A percentile compares a stretch with the other conserved stretches of the same genome.
phyloP scores from a whole-genome alignment of 257 asterid species.

The Penstemon eatonii region DNA sequence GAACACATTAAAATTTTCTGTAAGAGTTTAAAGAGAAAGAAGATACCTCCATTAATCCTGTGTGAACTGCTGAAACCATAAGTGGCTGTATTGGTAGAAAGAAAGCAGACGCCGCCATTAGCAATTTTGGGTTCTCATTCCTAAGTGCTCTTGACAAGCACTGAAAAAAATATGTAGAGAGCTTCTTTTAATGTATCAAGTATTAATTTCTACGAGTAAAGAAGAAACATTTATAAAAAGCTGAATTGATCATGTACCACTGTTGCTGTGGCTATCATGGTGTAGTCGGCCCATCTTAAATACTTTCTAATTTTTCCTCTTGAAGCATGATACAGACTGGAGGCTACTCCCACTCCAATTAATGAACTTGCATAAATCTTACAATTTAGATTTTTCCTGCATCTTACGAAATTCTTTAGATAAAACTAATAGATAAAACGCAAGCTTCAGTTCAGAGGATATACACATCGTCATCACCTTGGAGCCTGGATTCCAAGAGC shows the following conservation, averaged over 20 bases:
- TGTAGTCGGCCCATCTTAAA: constrained; percentile 97
- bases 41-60: constrained; percentile 94
- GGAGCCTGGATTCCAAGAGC: constrained; percentile 82
- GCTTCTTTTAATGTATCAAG: neutral
- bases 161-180: constrained; percentile 37
- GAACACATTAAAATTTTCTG: neutral
- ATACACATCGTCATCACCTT: constrained; percentile 42
- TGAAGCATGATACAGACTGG: constrained; percentile 77
- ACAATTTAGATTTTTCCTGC: constrained; percentile 78
- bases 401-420: constrained; percentile 23
- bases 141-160: constrained; percentile 87
- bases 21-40: constrained; percentile 1
- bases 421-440: neutral
- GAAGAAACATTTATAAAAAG: neutral
- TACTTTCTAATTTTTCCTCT: constrained; percentile 78
- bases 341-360: constrained; percentile 90
- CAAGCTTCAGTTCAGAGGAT: constrained; percentile 16
- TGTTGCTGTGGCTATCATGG: constrained; percentile 96
- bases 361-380: constrained; percentile 80
- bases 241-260: constrained; percentile 40
- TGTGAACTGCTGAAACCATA: constrained; percentile 93
- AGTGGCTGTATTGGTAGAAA: constrained; percentile 84
- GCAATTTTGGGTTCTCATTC: constrained; percentile 77
- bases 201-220: neutral
- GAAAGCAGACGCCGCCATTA: constrained; percentile 87